Conservation (phyloP, 2,329 filamentous ascomycete species). For the Pochonia chlamydosporia region DNA sequence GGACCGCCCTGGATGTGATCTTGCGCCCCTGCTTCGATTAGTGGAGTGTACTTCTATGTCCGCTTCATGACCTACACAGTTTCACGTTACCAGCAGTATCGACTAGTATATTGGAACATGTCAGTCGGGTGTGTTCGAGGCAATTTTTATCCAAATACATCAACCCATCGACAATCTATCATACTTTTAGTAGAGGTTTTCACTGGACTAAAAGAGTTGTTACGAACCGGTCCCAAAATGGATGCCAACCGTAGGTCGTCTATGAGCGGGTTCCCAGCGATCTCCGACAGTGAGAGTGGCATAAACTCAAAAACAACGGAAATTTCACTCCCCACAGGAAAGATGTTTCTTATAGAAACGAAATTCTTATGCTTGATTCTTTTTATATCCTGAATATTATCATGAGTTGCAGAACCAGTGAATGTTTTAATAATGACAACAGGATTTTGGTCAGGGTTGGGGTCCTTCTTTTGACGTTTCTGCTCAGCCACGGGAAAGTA, state of each 20-base stretch:
- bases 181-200: neutral
- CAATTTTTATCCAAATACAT: slow-evolving; percentile 6
- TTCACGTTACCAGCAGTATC: slow-evolving; percentile 5
- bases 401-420: neutral
- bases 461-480: neutral
- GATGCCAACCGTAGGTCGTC: slow-evolving; percentile 6
- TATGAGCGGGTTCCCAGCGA: slow-evolving; percentile 4
- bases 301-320: slow-evolving; percentile 8
- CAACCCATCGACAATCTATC: slow-evolving; percentile 6
- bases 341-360: neutral
- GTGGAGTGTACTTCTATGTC: neutral
- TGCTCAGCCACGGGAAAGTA: neutral
- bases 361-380: slow-evolving; percentile 4
- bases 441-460: neutral
- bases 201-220: neutral
- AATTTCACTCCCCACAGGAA: neutral
- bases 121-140: slow-evolving; percentile 7
- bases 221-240: slow-evolving; percentile 7
- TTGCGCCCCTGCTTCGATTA: slow-evolving; percentile 4
- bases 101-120: slow-evolving; percentile 8
- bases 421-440: neutral
- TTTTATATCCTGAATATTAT: slow-evolving; percentile 2
- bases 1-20: slow-evolving; percentile 1
- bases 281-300: slow-evolving; percentile 7
- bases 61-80: slow-evolving; percentile 4